A percentile compares a stretch with the other conserved stretches of the same genome.
Evolutionary conservation across 2,329 filamentous ascomycete species (phyloP).

Genomic region (Paecilomyces fulvus): DNA sequence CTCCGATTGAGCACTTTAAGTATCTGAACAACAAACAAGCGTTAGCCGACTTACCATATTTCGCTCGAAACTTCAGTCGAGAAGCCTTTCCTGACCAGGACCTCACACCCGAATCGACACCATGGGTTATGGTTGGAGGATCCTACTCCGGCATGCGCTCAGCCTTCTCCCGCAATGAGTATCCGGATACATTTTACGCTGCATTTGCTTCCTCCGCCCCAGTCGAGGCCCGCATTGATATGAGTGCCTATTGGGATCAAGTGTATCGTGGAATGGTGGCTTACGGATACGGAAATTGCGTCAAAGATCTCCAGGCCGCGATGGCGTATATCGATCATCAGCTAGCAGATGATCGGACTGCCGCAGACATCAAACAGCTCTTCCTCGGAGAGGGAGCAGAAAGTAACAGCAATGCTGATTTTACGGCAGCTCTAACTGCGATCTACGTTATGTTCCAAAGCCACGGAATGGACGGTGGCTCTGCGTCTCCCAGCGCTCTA

Average conservation of each 20-base stretch:
- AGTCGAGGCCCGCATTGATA: conserved; percentile 41
- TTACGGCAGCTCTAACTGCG: conserved; percentile 35
- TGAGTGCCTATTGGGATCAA: conserved; percentile 45
- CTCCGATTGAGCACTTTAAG: conserved; percentile 30
- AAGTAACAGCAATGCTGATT: conserved; percentile 39
- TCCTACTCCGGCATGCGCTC: conserved; percentile 39
- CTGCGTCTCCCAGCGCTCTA: conserved; percentile 29
- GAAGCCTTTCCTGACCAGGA: conserved; percentile 22
- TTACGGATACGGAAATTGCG: conserved; percentile 45
- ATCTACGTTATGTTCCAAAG: conserved; percentile 38
- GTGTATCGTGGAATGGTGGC: conserved; percentile 40
- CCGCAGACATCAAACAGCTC: conserved; percentile 37
- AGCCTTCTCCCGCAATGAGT: conserved; percentile 36
- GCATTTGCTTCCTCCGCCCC: conserved; percentile 36
- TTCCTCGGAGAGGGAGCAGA: conserved; percentile 42
- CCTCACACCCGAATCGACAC: conserved; percentile 31
- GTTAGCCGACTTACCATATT: conserved; percentile 37
- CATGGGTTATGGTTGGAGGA: conserved; percentile 41
- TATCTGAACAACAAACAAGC: conserved; percentile 38
- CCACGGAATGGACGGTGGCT: conserved; percentile 33
- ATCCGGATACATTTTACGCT: conserved; percentile 34
- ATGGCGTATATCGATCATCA: conserved; percentile 42
- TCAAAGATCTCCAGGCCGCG: conserved; percentile 41
- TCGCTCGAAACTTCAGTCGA: conserved; percentile 33
- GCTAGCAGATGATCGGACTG: conserved; percentile 25